Evolutionary conservation across 257 asterid genomes (phyloP), one percentile per base, ranked within the genome.

Genomic region (Capsicum rhomboideum): DNA sequence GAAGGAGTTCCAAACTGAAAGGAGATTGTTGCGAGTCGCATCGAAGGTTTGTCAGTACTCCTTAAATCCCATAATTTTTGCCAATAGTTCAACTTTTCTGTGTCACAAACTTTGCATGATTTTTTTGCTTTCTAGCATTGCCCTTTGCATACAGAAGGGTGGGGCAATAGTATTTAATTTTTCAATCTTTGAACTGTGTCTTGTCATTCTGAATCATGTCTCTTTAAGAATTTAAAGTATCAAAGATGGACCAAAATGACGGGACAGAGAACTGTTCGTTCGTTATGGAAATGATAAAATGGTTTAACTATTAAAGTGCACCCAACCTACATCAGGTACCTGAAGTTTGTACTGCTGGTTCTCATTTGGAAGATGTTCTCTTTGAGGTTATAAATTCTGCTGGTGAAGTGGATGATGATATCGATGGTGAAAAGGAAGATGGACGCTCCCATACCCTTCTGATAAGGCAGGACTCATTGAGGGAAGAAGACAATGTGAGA

Each of bases 371-470:
- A 78, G 86, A 91, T 49, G n/a, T 92, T 26, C 83, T 78, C n/a
- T 92, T 92, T 87, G 92, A 90, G 87, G 85, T 93, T 31, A 37
- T 86, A 63, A 83, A 90, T 71, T 69, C 93, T 54, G 80, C 86
- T 77, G 97, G 95, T 37, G 83, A 74, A 68, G 87, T 93, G 84
- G 97, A 93, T 84, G 88, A 90, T 82, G 86, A 82, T 26, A 86
- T 92, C 54, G 79, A 90, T 55, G 86, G 88, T 68, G 91, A 89
- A 20, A 94, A 90, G 66, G 87, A 87, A 83, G 61, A 82, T 34
- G 94, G 93, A 16, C 91, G 84, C 54, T 82, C 88, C 54, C 97
- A 93, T 86, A 87, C 91, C n/a, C 90, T 93, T 26, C 59, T 8
- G 21, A 37, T 92, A 31, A 87, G 74, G 83, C 91, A 93, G 7